Evolutionary conservation across 495 filamentous ascomycete species (phyloP).

Genomic region (Penicillium tannophilum): DNA sequence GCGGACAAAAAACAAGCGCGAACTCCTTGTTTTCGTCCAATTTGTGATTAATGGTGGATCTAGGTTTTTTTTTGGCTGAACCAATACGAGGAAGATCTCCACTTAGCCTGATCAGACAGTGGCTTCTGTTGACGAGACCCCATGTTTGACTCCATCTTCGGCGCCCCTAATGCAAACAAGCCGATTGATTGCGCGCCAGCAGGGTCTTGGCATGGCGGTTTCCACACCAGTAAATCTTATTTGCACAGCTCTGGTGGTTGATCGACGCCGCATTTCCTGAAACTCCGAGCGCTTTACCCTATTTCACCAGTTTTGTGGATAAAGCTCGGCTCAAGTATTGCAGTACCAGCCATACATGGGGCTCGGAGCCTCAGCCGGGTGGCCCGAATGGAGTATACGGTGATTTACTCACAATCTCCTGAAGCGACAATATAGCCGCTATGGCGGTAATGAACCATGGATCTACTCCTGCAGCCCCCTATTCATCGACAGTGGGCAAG

Average conservation of each 20-base stretch:
- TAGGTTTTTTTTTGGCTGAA: background rate
- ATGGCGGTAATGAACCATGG: constrained; percentile 13
- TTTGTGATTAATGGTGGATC: background rate
- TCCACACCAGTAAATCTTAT: constrained; percentile 14
- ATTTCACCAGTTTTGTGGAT: constrained; percentile 12
- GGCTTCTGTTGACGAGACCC: background rate
- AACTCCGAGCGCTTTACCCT: constrained; percentile 1
- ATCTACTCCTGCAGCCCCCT: constrained; percentile 8
- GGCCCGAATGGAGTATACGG: constrained; percentile 8
- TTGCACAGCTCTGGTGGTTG: constrained; percentile 4
- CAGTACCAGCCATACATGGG: constrained; percentile 6
- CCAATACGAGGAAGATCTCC: constrained; percentile 1
- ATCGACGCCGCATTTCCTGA: constrained; percentile 18
- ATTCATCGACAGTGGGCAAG: background rate
- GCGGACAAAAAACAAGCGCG: background rate
- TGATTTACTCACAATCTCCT: constrained; percentile 3
- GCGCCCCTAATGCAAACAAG: background rate
- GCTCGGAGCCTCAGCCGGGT: constrained; percentile 2
- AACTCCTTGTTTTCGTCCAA: background rate
- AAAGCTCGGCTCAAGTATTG: background rate
- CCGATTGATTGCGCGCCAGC: constrained; percentile 2
- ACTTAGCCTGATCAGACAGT: background rate
- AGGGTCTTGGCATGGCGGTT: background rate
- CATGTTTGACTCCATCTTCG: background rate
- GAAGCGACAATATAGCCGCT: constrained; percentile 8